Evolutionary conservation across 768 basidiomycete species (phyloP).

Genomic region (Boletus barrowsii): DNA sequence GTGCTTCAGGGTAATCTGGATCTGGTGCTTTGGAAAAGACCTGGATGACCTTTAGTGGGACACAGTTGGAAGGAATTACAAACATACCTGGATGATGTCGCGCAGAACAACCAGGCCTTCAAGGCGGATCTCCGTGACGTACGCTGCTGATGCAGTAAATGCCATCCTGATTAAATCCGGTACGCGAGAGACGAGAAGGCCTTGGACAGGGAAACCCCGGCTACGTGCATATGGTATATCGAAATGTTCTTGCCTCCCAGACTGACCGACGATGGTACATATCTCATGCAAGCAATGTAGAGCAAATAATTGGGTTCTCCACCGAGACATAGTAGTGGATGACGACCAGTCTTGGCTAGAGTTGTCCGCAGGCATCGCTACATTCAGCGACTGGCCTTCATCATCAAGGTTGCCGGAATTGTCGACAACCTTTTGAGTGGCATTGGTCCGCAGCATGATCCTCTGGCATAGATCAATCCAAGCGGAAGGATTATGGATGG

Average conservation of each 20-base stretch:
- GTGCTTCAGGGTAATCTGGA: constrained; percentile 86
- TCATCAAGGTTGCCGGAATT: constrained; percentile 71
- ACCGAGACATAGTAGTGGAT: constrained; percentile 67
- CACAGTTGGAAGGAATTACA: background rate
- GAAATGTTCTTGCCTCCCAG: constrained; percentile 79
- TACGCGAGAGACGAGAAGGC: constrained; percentile 78
- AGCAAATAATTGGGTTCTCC: constrained; percentile 96
- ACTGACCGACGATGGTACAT: constrained; percentile 67
- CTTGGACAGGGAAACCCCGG: constrained; percentile 53
- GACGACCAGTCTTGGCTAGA: constrained; percentile 32
- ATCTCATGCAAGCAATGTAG: constrained; percentile 89
- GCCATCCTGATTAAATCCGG: constrained; percentile 97
- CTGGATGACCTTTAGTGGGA: constrained; percentile 39
- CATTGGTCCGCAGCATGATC: constrained; percentile 93
- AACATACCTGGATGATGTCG: constrained; percentile 84
- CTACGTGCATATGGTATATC: constrained; percentile 69
- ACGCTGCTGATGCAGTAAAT: constrained; percentile 94
- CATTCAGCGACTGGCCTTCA: constrained; percentile 88
- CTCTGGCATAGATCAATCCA: constrained; percentile 98
- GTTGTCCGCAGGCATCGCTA: constrained; percentile 39
- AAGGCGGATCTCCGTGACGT: constrained; percentile 91
- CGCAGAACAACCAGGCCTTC: constrained; percentile 86
- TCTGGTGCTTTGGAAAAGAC: constrained; percentile 85
- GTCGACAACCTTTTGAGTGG: constrained; percentile 70
- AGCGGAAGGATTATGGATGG: constrained; percentile 86